These are phyloP conservation scores for Buxus sempervirens DNA, from an alignment of 164 flowering plant species.

Conservation along the genomic window DNA sequence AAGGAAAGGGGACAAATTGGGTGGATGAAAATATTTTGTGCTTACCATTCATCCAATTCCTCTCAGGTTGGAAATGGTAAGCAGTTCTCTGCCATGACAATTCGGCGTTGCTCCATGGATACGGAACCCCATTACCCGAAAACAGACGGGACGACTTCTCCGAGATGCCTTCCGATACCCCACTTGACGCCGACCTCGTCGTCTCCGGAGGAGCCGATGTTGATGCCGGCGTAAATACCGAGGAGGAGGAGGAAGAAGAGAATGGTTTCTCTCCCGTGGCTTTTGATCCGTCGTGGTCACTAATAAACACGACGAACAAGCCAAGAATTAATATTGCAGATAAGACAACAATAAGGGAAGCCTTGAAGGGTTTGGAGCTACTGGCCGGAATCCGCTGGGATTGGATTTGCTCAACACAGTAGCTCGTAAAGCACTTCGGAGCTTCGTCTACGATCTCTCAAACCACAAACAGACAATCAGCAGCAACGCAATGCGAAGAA, in stretches of 20 bases:
- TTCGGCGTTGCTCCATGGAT: conserved; percentile 62
- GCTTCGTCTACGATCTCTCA: too few species aligned
- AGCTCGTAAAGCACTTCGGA: too few species aligned
- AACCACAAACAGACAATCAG: too few species aligned
- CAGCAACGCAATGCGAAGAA: too few species aligned
- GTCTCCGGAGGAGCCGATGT: background rate
- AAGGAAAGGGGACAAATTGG: too few species aligned
- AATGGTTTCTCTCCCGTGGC: too few species aligned
- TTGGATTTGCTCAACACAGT: conserved; percentile 9
- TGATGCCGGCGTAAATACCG: too few species aligned
- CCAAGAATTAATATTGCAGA: conserved; percentile 20
- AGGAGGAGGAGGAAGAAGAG: background rate
- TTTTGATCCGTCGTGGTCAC: too few species aligned
- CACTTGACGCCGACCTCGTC: conserved; percentile 27
- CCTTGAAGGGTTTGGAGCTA: conserved; percentile 4
- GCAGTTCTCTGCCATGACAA: conserved; percentile 63
- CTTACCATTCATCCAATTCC: too few species aligned
- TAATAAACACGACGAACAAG: conserved; percentile 8
- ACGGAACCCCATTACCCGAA: too few species aligned
- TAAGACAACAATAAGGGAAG: conserved; percentile 3
- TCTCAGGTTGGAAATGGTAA: too few species aligned
- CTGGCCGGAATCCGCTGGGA: background rate
- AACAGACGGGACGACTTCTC: conserved; percentile 34
- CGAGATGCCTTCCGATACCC: conserved; percentile 55
- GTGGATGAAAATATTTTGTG: too few species aligned